Evolutionary conservation across 768 basidiomycete genomes (phyloP).

Genomic region (Collybiopsis luxurians): DNA sequence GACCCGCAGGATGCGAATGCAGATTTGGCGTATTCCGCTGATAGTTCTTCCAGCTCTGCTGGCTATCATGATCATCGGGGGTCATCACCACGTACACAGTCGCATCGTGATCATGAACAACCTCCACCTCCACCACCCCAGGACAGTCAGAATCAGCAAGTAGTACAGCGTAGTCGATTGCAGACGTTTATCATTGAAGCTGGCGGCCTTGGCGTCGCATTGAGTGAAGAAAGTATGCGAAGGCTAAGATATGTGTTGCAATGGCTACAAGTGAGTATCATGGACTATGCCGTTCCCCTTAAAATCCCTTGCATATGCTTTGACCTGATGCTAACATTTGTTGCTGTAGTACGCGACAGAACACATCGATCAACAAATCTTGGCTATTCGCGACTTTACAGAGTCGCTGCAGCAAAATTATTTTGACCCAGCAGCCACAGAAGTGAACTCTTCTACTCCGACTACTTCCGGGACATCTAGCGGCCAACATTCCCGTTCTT

Average conservation of each 20-base stretch:
- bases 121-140: too few relatives aligned
- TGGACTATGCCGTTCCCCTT: too few relatives aligned
- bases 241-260: conserved; percentile 81
- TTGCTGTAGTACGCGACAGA: conserved; percentile 71
- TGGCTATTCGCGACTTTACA: conserved; percentile 81
- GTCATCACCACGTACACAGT: background rate
- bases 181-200: conserved; percentile 83
- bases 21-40: background rate
- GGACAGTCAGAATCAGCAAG: conserved; percentile 35
- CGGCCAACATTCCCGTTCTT: conserved; percentile 7
- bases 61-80: background rate
- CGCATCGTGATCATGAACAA: background rate
- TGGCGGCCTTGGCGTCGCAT: conserved; percentile 72
- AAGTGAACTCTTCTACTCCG: too few relatives aligned
- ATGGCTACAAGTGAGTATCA: conserved; percentile 72
- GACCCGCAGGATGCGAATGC: background rate
- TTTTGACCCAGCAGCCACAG: conserved; percentile 26
- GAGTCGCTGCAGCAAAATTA: conserved; percentile 51
- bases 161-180: conserved; percentile 78
- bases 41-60: background rate
- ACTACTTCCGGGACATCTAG: conserved; percentile 28
- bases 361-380: conserved; percentile 86
- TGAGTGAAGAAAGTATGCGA: conserved; percentile 90
- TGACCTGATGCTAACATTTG: background rate
- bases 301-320: background rate